Conservation (phyloP, 306 rosid species). For the Oxytropis ochrocephala region DNA sequence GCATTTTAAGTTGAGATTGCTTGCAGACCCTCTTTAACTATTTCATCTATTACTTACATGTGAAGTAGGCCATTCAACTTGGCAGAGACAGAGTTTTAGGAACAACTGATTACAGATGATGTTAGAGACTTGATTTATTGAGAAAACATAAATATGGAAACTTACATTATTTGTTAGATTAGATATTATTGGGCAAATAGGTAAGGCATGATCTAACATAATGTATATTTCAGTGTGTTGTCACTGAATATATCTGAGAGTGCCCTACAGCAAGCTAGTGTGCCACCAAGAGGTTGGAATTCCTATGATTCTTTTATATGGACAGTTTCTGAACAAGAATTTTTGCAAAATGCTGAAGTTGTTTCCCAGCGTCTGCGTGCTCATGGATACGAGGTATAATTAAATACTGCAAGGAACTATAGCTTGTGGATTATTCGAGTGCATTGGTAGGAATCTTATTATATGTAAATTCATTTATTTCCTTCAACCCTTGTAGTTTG, state of each 20-base stretch:
- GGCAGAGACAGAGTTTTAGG: no score
- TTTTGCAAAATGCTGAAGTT: slow-evolving; percentile 52
- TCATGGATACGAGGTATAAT: slow-evolving; percentile 72
- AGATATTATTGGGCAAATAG: not conserved
- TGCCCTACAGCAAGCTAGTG: slow-evolving; percentile 33
- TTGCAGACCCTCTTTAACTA: no score
- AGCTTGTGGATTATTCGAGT: slow-evolving; percentile 4
- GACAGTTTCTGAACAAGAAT: slow-evolving; percentile 76
- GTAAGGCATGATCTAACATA: not conserved
- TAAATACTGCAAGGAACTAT: not conserved
- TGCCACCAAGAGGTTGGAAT: slow-evolving; percentile 99
- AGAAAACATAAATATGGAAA: no score
- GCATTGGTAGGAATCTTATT: not conserved
- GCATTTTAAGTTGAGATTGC: no score
- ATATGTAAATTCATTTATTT: slow-evolving; percentile 6
- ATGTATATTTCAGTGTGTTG: slow-evolving; percentile 1
- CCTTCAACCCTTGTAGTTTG: slow-evolving; percentile 56
- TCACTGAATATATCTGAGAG: slow-evolving; percentile 18
- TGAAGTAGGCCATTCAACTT: no score
- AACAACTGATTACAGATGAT: no score
- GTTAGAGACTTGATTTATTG: no score
- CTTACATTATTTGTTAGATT: not conserved
- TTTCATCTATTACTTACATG: no score
- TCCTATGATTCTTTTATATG: slow-evolving; percentile 93
- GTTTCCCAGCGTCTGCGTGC: slow-evolving; percentile 45